Evolutionary conservation across 2,329 filamentous ascomycete genomes (phyloP), one percentile per base, ranked within the genome.

Genomic region (Rhinocladiella similis): DNA sequence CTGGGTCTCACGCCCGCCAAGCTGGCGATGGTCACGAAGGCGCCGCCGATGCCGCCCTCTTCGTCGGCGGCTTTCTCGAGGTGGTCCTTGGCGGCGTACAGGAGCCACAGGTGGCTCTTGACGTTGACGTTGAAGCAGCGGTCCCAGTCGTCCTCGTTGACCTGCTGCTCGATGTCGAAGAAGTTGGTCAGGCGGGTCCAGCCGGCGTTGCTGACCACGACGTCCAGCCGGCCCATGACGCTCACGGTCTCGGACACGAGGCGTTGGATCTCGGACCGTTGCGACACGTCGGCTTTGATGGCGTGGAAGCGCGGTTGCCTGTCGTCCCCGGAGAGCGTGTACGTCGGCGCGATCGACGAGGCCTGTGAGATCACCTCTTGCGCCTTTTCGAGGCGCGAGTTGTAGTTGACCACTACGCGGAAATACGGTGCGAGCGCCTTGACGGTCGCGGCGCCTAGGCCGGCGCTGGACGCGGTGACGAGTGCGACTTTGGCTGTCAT

Each of bases 1-100:
- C 79, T 83, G 0, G 82, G 79, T 65, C 80, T 83, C 1, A 88
- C 80, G 1, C 85, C 86, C 0, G 86, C 85, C 25, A 88, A 7
- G 13, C 42, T 45, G 42, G 42, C 42, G 14, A 25, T 65, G 36
- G 80, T 84, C 0, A 57, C 55, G 14, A 60, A 60, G 12, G 57
- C 46, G 47, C 57, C 57, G 41, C 53, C 57, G 1, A 50, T 45
- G 42, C 18, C 50, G 12, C 55, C 62, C 33, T 60, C 62, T 13
- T 47, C 22, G 35, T 47, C 56, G n/a, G 53, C 54, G 0, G 74
- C 74, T 57, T 79, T 75, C 3, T 86, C 84, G 18, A 86, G 75
- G 43, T 83, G 70, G 47, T 73, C 69, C 61, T 77, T 79, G 1
- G 79, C 77, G 1, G 82, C 81, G 54, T 83, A 79, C 63, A 85